Base-by-base conservation (phyloP, 306 rosid species). In the Sindora glabra region DNA sequence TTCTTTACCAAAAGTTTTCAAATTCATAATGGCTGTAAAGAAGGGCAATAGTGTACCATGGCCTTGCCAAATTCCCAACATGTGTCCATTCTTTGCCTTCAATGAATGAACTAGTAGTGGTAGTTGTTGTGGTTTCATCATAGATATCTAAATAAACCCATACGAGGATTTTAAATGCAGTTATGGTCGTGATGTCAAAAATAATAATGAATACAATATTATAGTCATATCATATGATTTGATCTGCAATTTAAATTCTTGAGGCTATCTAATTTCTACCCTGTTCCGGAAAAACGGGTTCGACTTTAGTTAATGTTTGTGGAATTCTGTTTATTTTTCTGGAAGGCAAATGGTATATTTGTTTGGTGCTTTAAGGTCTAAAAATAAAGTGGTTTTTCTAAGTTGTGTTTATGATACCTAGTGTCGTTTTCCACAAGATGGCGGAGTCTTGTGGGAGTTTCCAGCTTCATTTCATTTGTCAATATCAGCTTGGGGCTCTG, bases 51-150 rank as follows among this genome's bases (percentile, higher is more conserved):
- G n/a, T n/a, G n/a, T n/a, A n/a, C n/a, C n/a, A n/a, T n/a, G n/a
- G n/a, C n/a, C n/a, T n/a, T n/a, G n/a, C n/a, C n/a, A n/a, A n/a
- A n/a, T n/a, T n/a, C n/a, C n/a, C n/a, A n/a, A n/a, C n/a, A n/a
- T n/a, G 74, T 74, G 76, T 54, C 76, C 81, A 29, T 29, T 37
- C 21, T 45, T 42, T 62, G 66, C 10, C 39, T n/a, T n/a, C n/a
- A n/a, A n/a, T n/a, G n/a, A n/a, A 12, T 17, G 57, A 56, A 26
- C 54, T 68, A 53, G 76, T 69, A 76, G 78, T 61, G 37, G 69
- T 67, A 64, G 74, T 67, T 67, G 72, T n/a, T n/a, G n/a, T n/a
- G n/a, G n/a, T n/a, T n/a, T n/a, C n/a, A n/a, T n/a, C n/a, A n/a
- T n/a, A n/a, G n/a, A n/a, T n/a, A n/a, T n/a, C n/a, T n/a, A n/a